Evolutionary conservation across 345 rosid genomes (phyloP), one percentile per base, ranked within the genome.

Genomic region (Nephelium lappaceum): DNA sequence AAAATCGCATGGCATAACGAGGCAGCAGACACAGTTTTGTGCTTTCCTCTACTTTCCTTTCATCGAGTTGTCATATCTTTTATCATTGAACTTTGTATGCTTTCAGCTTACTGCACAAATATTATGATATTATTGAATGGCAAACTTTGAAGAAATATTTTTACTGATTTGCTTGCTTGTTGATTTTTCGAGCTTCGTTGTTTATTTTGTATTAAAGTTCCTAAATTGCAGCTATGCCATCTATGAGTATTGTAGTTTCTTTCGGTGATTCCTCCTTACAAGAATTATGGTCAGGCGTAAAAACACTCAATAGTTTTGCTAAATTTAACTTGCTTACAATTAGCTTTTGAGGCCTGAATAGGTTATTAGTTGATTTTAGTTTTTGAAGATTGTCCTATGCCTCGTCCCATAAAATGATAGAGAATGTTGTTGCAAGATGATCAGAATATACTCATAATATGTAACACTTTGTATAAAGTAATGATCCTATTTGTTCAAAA

Each of bases 51-150:
- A 19, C 43, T 75, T 19, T 25, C 53, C 71, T 41, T 47, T 65
- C 47, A 57, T 39, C 19, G 76, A 64, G 66, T 42, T 75, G 27
- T 42, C 70, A 31, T 45, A 76, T 38, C 12, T 0, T 19, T 41
- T 39, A 21, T 39, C 38, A 24, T 18, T 8, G 24, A 39, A 38
- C 4, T 19, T 31, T 57, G 70, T 78, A 61, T 69, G 51, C 47
- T 51, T 62, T 36, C 49, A 12, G 71, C 57, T 65, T 21, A 53
- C 42, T 64, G 76, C 67, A 71, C 69, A 57, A 51, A 25, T 64
- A 45, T 41, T 47, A 51, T n/a, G 70, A 81, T 39, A 42, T 58
- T 18, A 53, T 78, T 77, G 76, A 68, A 51, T 81, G 70, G 27
- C 45, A 11, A 12, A 77, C 61, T 49, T 15, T 45, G 47, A 74